Base-by-base conservation (phyloP, 2,329 filamentous ascomycete genomes). In the Talaromyces piceae region DNA sequence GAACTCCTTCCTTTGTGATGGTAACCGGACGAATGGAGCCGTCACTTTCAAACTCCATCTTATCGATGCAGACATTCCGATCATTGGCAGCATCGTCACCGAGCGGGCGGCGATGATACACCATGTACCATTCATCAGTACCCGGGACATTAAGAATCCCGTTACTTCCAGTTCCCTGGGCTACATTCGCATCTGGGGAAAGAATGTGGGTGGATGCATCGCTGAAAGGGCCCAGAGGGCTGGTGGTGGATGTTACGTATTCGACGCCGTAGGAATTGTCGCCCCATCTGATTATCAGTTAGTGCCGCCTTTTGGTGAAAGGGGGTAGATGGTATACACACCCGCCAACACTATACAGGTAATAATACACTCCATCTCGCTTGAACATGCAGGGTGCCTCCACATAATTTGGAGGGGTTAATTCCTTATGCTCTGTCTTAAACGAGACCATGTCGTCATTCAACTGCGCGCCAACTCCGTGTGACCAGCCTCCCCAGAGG, bases 61-160 rank as follows among this genome's bases (percentile, higher is more conserved):
- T 68, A 57, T 77, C 75, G 47, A 77, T 76, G 28, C 73, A 73
- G 2, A 73, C 60, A 13, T 72, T 68, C 2, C 75, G 72, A 58
- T 77, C 71, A 53, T 77, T 74, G 28, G 68, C 69, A 49, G 70
- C 67, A 1, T 65, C 69, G 44, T 76, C 72, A 53, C 70, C 68
- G 2, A 75, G 65, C 6, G 69, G 71, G 1, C 71, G 68, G 1
- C 74, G 73, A 57, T 77, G 75, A 50, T 75, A 75, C 12, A 73
- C 66, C 25, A 75, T 73, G 49, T 74, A 74, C 58, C 70, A 73
- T 13, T 72, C 67, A 16, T 71, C 59, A 0, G 69, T 68, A n/a
- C 39, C 50, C 11, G 50, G 50, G 2, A 73, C 59, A 11, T 67
- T 61, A 37, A 75, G 64, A 2, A 73, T 68, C 13, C 68, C 71